Evolutionary conservation across 352 stramenopile genomes (phyloP).

Genomic region (Peronospora destructor): DNA sequence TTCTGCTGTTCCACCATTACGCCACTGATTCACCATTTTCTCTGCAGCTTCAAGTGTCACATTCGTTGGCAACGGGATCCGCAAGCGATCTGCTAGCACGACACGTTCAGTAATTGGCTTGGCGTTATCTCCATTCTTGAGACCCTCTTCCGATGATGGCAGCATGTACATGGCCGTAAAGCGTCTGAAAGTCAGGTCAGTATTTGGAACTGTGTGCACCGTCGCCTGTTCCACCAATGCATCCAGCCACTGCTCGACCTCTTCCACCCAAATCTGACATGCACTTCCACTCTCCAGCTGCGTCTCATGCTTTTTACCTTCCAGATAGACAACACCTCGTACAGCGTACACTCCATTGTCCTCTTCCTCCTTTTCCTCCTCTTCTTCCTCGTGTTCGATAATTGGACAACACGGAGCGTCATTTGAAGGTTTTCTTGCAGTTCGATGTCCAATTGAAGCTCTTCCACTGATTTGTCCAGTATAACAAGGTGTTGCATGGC

Average conservation of each 20-base stretch:
- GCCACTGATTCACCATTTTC: constrained; percentile 49
- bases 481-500: not conserved
- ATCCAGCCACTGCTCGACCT: constrained; percentile 65
- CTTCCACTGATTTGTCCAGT: constrained; percentile 1
- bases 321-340: constrained; percentile 64
- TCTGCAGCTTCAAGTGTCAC: constrained; percentile 61
- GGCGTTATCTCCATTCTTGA: constrained; percentile 8
- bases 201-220: constrained; percentile 63
- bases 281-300: constrained; percentile 61
- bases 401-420: not conserved
- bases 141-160: constrained; percentile 18
- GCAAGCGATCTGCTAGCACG: constrained; percentile 51
- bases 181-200: constrained; percentile 45
- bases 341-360: constrained; percentile 68
- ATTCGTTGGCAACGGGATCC: constrained; percentile 52
- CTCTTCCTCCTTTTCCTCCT: constrained; percentile 42
- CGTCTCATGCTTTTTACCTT: constrained; percentile 69
- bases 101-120: constrained; percentile 44
- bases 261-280: constrained; percentile 80
- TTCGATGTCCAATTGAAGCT: not conserved
- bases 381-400: constrained; percentile 6
- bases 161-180: constrained; percentile 66
- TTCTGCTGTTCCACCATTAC: constrained; percentile 22
- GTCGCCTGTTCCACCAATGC: constrained; percentile 59
- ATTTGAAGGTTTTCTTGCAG: not conserved